phyloP scores from a whole-genome alignment of 495 filamentous ascomycete species.

The Aspergillus sclerotioniger region DNA sequence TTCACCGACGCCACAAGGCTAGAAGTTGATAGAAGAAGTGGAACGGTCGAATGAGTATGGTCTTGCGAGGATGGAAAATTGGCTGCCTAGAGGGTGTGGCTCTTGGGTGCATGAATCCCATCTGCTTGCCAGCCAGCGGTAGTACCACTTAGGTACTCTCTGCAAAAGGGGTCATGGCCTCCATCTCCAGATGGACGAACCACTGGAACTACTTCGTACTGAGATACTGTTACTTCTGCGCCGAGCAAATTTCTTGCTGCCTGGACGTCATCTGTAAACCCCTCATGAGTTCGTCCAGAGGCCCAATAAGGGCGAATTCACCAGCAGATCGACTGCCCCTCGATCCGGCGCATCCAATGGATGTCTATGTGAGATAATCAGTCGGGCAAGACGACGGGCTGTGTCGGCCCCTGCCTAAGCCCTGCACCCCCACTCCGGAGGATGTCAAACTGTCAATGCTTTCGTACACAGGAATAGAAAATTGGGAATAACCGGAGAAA shows the following conservation, averaged over 20 bases:
- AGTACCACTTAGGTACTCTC: background rate
- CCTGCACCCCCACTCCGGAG: background rate
- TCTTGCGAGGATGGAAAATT: background rate
- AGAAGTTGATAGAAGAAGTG: background rate
- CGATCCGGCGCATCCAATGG: too few relatives aligned
- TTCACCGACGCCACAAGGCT: background rate
- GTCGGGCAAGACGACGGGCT: background rate
- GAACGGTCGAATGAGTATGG: background rate
- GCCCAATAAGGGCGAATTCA: background rate
- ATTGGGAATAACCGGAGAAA: too few relatives aligned
- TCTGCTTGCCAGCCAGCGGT: background rate
- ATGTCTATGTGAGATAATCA: background rate
- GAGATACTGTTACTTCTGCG: background rate
- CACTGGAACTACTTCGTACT: background rate
- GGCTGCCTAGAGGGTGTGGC: background rate
- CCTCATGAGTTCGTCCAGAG: background rate
- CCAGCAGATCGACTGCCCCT: background rate
- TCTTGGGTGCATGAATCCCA: background rate
- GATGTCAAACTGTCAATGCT: background rate
- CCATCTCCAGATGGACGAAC: background rate
- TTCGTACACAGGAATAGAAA: background rate
- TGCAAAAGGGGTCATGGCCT: background rate
- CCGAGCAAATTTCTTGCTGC: background rate
- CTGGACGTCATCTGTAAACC: slow-evolving; percentile 1
- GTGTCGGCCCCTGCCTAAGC: background rate